A percentile compares a stretch with the other conserved stretches of the same genome.
Evolutionary conservation across 192 early-diverging fungal species (phyloP).

Genomic region (Rhizophlyctis rosea): DNA sequence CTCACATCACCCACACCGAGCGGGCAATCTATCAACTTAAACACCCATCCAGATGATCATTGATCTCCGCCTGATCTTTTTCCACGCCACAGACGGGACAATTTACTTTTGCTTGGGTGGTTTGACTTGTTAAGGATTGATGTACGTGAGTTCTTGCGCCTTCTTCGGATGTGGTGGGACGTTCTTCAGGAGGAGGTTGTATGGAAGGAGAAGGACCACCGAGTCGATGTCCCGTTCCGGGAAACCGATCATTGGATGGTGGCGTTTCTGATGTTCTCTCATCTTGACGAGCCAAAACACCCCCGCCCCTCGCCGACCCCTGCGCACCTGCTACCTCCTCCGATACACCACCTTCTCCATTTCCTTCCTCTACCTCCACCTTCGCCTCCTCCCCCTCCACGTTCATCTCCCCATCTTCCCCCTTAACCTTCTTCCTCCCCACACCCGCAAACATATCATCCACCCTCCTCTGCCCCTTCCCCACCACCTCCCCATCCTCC

Average conservation of each 20-base stretch:
- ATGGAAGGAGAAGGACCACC: not conserved
- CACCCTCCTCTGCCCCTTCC: not conserved
- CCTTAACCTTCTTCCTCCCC: not conserved
- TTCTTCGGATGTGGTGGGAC: too few species aligned
- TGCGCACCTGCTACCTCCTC: not conserved
- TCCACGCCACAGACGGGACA: not conserved
- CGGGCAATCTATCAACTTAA: too few species aligned
- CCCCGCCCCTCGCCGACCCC: not conserved
- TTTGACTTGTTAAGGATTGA: too few species aligned
- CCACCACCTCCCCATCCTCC: not conserved
- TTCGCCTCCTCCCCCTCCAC: not conserved
- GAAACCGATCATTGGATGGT: not conserved
- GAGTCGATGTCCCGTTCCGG: not conserved
- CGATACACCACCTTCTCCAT: not conserved
- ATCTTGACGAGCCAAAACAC: not conserved
- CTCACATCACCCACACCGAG: too few species aligned
- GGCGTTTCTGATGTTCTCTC: not conserved
- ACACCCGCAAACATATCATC: not conserved
- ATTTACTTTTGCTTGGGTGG: not conserved
- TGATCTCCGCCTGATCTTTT: not conserved
- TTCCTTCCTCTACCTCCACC: not conserved
- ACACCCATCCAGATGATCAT: not conserved
- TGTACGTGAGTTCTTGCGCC: too few species aligned
- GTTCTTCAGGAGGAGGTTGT: not conserved
- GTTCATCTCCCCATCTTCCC: not conserved